Conservation (phyloP, 225 moss, liverwort and hornwort species). For the Polytrichum commune region DNA sequence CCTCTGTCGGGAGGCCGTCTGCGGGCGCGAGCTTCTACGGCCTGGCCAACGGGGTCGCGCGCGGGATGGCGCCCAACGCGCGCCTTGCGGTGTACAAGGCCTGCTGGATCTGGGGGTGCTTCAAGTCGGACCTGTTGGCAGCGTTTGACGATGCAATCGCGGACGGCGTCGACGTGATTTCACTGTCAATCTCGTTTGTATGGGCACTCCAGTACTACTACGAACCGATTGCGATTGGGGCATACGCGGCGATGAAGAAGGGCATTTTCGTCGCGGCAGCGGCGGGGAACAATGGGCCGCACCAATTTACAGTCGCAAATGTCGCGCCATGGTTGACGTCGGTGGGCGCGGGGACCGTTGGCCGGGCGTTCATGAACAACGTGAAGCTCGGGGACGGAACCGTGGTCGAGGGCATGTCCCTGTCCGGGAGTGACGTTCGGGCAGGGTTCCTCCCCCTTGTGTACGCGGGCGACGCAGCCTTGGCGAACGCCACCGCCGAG, state of each 20-base stretch:
- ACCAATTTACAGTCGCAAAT: conserved; percentile 50
- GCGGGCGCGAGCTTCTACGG: conserved; percentile 16
- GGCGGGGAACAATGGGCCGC: conserved; percentile 71
- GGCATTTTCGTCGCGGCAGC: conserved; percentile 59
- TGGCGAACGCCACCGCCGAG: neutral
- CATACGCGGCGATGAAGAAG: conserved; percentile 53
- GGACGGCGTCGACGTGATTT: conserved; percentile 75
- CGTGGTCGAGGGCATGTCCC: too few relatives aligned
- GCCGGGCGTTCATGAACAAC: conserved; percentile 56
- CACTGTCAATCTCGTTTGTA: conserved; percentile 55
- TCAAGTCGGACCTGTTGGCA: conserved; percentile 39
- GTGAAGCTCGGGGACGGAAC: conserved; percentile 29
- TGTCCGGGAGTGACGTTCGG: too few relatives aligned
- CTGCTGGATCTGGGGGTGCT: conserved; percentile 62
- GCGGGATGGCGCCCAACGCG: conserved; percentile 62
- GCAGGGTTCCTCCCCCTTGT: neutral
- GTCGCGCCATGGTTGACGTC: conserved; percentile 76
- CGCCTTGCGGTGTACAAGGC: conserved; percentile 80
- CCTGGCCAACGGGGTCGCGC: conserved; percentile 63
- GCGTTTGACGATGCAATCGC: conserved; percentile 64
- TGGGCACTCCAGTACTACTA: conserved; percentile 39
- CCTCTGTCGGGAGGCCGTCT: conserved; percentile 60
- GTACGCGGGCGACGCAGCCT: too few relatives aligned
- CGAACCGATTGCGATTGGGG: conserved; percentile 62
- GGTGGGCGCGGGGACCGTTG: conserved; percentile 64